Evolutionary conservation across 2,329 filamentous ascomycete genomes (phyloP), one percentile per base, ranked within the genome.

Genomic region (Penicillium psychrosexuale): DNA sequence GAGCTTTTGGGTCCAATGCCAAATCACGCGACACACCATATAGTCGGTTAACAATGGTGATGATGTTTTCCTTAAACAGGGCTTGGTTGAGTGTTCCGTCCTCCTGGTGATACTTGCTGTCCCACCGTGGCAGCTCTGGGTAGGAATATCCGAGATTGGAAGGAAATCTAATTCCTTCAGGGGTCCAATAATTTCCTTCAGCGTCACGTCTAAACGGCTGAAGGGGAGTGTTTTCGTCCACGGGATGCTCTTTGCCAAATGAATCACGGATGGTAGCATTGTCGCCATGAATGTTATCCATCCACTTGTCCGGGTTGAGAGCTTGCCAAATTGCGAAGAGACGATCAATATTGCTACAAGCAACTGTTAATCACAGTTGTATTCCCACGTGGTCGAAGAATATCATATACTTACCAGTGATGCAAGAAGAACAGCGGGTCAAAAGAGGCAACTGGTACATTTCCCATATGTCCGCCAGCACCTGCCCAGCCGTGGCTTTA

Each of bases 381-480:
- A 2, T 12, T 8, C 12, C 5, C 17, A 24, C 8, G 2, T 24
- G 11, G 30, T 4, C 8, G 5, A 37, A 24, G 8, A n/a, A 28
- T n/a, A 12, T 22, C 19, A 22, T 33, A 11, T n/a, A 27, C 58
- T 56, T 61, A 77, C 75, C 70, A 66, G 64, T 93, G 89, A 64
- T 92, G 88, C 8, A 93, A 73, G 72, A 87, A 89, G 71, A 92
- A 92, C 6, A 90, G 74, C 0, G 90, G 90, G 67, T 95, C 90
- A 68, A 91, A 94, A 0, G 87, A 83, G 1, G 89, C 88, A 58
- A 88, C 86, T n/a, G 85, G 83, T 31, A 86, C 84, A 69, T 83
- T 87, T 39, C 81, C 83, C 83, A 89, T 88, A 64, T 90, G 87
- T 2, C 88, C 87, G 37, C 73, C 70, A 50, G 80, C 74, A 36